phyloP scores from a whole-genome alignment of 1,284 basidiomycete species.

The Puccinia polysora region DNA sequence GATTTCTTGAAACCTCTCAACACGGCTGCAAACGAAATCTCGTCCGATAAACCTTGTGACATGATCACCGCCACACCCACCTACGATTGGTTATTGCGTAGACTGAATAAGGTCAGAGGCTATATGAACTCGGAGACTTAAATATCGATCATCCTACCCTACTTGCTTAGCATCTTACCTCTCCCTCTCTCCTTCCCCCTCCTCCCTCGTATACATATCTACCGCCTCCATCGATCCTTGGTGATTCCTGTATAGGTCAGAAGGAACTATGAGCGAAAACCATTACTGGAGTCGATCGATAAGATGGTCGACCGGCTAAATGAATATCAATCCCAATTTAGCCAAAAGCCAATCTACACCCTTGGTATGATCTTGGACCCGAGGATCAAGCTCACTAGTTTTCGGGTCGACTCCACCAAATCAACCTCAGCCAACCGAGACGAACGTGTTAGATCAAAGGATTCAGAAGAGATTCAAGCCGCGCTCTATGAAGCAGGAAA shows the following conservation, averaged over 20 bases:
- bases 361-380: conserved; percentile 18
- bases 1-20: conserved; percentile 17
- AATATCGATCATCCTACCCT: neutral
- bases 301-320: conserved; percentile 1
- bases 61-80: conserved; percentile 28
- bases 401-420: neutral
- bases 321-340: neutral
- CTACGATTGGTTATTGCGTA: conserved; percentile 7
- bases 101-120: conserved; percentile 2
- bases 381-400: conserved; percentile 16
- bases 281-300: neutral
- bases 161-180: neutral
- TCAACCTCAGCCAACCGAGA: neutral
- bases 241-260: neutral
- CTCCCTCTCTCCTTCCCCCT: neutral
- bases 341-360: neutral
- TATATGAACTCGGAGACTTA: neutral
- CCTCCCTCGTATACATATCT: too few species aligned
- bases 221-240: neutral
- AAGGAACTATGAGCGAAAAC: conserved; percentile 19
- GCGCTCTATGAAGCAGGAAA: neutral
- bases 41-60: conserved; percentile 15
- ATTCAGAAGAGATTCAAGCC: conserved; percentile 5
- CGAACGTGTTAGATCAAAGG: neutral
- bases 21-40: conserved; percentile 11